Evolutionary conservation across 306 rosid genomes (phyloP).

Genomic region (Vigna mungo): DNA sequence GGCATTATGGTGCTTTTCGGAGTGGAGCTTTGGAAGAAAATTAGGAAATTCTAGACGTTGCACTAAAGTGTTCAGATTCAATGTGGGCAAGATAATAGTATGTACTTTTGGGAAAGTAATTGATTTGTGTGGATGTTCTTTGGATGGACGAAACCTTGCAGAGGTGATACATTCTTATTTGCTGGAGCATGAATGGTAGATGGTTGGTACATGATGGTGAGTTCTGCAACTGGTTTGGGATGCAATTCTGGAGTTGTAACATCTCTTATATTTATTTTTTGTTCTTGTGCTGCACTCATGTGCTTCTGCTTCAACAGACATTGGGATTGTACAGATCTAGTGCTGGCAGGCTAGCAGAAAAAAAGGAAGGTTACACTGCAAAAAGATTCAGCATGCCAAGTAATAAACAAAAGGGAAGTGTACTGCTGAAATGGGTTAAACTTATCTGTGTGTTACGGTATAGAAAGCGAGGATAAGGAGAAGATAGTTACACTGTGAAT

Average conservation of each 20-base stretch:
- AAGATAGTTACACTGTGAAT: neutral
- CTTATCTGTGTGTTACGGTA: neutral
- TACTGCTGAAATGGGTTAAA: neutral
- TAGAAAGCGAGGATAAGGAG: neutral
- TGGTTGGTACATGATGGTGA: neutral
- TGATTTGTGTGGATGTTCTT: neutral
- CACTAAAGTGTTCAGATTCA: constrained; percentile 2
- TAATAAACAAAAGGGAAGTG: neutral
- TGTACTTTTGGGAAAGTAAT: neutral
- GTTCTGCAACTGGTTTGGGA: neutral
- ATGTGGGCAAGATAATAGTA: neutral
- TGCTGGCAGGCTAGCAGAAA: neutral
- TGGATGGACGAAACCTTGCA: neutral
- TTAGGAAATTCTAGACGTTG: neutral
- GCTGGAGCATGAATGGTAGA: neutral
- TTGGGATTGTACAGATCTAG: neutral
- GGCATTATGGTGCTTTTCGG: neutral
- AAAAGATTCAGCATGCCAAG: neutral
- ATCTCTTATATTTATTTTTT: no score
- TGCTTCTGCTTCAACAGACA: neutral
- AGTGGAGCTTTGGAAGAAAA: neutral
- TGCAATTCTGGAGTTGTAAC: neutral
- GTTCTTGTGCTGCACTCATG: neutral
- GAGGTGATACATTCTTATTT: neutral
- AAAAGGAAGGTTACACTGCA: neutral